Base-by-base conservation (phyloP, 345 rosid species). In the Bruguiera parviflora region DNA sequence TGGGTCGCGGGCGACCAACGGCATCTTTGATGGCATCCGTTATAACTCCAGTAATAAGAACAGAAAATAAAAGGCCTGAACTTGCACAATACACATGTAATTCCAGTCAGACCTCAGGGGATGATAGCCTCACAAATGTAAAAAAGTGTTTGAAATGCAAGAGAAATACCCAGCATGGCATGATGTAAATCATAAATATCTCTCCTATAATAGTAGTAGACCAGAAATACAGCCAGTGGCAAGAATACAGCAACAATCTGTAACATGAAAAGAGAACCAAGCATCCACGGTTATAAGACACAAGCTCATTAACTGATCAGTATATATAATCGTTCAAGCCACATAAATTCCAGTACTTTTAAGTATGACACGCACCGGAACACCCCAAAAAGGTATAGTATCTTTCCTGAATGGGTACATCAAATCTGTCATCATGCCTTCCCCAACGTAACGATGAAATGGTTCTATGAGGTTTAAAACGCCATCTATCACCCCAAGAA, bases 101-200 rank as follows among this genome's bases (percentile, higher is more conserved):
- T 13, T 43, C 19, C 49, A 43, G 49, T 43, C 19, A 13, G 49
- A 13, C 19, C 3, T 43, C 19, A 0, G 18, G 1, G 18, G 18
- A 43, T 43, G 49, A 43, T 43, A 43, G 49, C 21, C 58, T 55
- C 29, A 0, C 6, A 49, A 28, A 59, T 21, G 20, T 22, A 19
- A 53, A 24, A 63, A 43, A n/a, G 18, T 58, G 59, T 53, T 18
- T n/a, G 31, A 28, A 28, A 39, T 46, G 37, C 16, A 71, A 63
- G 63, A 27, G 46, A 63, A 55, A 35, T 61, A 86, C 89, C 91
- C 59, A 86, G 75, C 24, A 80, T 64, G 9, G 90, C 86, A 61
- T 86, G 91, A 68, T 86, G 91, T 66, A 86, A 69, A 77, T 88
- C 91, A 72, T 86, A 86, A 19, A 86, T 66, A 76, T 88, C 91